Base-by-base conservation (phyloP, 2,329 filamentous ascomycete genomes). In the Diplocarpon mali region DNA sequence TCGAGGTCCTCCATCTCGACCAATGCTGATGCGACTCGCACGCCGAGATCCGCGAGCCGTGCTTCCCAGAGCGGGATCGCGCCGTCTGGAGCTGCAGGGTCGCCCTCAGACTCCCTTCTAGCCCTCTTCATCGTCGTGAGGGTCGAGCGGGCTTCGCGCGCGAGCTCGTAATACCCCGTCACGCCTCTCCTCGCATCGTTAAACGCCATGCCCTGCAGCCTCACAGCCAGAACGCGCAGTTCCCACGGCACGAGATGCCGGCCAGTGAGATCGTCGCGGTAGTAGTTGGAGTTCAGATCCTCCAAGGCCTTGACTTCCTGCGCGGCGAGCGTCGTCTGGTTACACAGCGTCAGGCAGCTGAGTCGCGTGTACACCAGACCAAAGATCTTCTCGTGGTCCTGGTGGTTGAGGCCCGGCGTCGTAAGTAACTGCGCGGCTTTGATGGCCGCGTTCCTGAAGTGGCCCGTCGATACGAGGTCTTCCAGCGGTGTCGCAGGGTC, bases 101-200 rank as follows among this genome's bases (percentile, higher is more conserved):
- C 34, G 13, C 16, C 34, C 15, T 15, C 34, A 14, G 6, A 34
- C 28, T 44, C 41, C 27, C 27, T n/a, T 10, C 40, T 29, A 9
- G 30, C 40, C 42, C 63, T 60, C 11, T 61, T 65, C 0, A 76
- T 71, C 28, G 66, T 69, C 14, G 67, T 64, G 5, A 85, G 68
- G 45, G 74, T 72, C 2, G 69, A 67, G 14, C 88, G 72, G 2
- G 85, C 86, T 62, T 94, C 87, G 8, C 84, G 67, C 0, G 82
- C 88, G 2, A 96, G 72, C 51, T 95, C 88, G 60, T 95, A 94
- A 61, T 94, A 86, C 36, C 84, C 85, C 72, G 92, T 90, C 46
- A 98, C 81, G 3, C 85, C 84, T 49, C 89, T 75, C 4, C 90
- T 74, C 40, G 81, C 77, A 64, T 98, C 92, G 3, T 82, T 82